phyloP scores from a whole-genome alignment of 1,284 basidiomycete genomes.

The Leccinum subfulvum region DNA sequence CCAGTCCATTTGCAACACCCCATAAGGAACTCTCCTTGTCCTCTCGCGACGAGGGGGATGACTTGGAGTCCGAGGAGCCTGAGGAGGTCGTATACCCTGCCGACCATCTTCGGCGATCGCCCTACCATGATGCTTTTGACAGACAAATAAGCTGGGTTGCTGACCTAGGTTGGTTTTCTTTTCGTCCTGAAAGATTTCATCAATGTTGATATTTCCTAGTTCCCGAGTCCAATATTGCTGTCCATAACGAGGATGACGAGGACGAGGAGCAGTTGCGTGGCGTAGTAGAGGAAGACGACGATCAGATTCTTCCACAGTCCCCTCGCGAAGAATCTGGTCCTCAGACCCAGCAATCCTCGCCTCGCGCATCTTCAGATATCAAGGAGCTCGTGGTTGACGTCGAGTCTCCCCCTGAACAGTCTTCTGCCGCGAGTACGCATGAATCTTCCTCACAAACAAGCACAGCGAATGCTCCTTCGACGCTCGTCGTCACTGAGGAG shows the following conservation, averaged over 20 bases:
- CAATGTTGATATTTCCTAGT: conserved; percentile 33
- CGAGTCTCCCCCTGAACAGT: conserved; percentile 54
- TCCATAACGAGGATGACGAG: conserved; percentile 59
- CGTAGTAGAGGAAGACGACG: conserved; percentile 37
- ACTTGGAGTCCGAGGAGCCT: conserved; percentile 30
- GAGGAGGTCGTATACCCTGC: conserved; percentile 59
- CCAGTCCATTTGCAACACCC: conserved; percentile 72
- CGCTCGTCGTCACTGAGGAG: conserved; percentile 43
- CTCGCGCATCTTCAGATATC: conserved; percentile 47
- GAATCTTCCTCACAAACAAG: conserved; percentile 51
- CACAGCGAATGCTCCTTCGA: conserved; percentile 41
- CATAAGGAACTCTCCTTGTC: conserved; percentile 52
- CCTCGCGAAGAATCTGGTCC: conserved; percentile 36
- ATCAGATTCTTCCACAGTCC: conserved; percentile 44
- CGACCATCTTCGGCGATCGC: conserved; percentile 45
- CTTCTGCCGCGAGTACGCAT: conserved; percentile 44
- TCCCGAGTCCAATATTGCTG: conserved; percentile 57
- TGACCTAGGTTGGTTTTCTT: conserved; percentile 52
- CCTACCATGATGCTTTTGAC: conserved; percentile 47
- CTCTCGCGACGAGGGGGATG: conserved; percentile 54
- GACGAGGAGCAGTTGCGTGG: conserved; percentile 36
- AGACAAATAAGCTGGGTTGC: conserved; percentile 77
- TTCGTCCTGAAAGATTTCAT: neutral
- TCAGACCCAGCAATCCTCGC: conserved; percentile 47
- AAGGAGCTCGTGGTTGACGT: conserved; percentile 61